phyloP scores from a whole-genome alignment of 2,329 filamentous ascomycete species.

The Pestalotiopsis fici region DNA sequence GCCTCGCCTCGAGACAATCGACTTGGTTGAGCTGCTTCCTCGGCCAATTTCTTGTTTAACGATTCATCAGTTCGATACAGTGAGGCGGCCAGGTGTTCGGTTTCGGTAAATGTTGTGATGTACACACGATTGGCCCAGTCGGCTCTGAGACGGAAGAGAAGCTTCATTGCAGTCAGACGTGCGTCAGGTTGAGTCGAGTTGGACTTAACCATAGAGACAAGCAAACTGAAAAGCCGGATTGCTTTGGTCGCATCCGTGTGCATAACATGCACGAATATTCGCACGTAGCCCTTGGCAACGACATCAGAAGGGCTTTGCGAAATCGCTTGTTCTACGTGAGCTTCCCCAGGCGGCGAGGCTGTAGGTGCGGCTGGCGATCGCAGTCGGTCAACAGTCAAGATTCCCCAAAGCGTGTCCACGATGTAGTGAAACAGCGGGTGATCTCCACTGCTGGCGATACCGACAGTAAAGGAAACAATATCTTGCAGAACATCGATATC shows the following conservation, averaged over 20 bases:
- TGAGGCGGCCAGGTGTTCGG: conserved; percentile 69
- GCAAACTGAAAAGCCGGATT: conserved; percentile 58
- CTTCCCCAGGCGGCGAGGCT: conserved; percentile 21
- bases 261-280: conserved; percentile 75
- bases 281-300: conserved; percentile 69
- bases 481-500: conserved; percentile 67
- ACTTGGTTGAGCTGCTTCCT: conserved; percentile 48
- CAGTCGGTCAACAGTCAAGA: conserved; percentile 50
- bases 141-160: conserved; percentile 80
- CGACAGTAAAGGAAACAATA: conserved; percentile 64
- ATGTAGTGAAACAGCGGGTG: conserved; percentile 61
- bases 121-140: conserved; percentile 80
- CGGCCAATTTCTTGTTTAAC: conserved; percentile 49
- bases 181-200: conserved; percentile 65
- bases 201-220: conserved; percentile 65
- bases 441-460: conserved; percentile 62
- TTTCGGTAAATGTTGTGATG: conserved; percentile 70
- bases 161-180: conserved; percentile 72
- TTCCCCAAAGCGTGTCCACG: conserved; percentile 50
- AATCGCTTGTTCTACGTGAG: conserved; percentile 26
- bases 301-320: conserved; percentile 66
- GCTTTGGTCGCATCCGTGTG: conserved; percentile 67
- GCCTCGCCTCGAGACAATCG: conserved; percentile 47
- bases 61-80: conserved; percentile 66
- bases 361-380: conserved; percentile 40